These are phyloP conservation scores for Urochloa ruziziensis DNA, from an alignment of 176 grass and related monocot genomes.

Conservation along the genomic window DNA sequence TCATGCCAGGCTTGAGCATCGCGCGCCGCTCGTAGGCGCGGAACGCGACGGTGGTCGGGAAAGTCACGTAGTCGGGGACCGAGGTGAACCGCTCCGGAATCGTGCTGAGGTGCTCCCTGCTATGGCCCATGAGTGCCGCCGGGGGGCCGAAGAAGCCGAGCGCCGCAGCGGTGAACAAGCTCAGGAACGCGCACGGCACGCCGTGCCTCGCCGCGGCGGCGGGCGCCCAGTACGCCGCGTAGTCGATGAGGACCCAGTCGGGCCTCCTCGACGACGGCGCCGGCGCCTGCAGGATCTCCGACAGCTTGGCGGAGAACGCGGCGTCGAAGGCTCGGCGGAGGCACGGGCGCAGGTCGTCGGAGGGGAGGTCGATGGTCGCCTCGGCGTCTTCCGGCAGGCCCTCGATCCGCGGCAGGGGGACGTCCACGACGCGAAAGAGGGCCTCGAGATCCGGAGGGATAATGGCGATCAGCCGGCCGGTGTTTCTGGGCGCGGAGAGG, in stretches of 20 bases:
- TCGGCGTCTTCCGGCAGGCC: slow-evolving; percentile 43
- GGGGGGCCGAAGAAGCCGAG: slow-evolving; percentile 37
- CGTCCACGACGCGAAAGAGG: slow-evolving; percentile 35
- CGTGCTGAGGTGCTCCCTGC: background rate
- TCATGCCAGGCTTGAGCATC: background rate
- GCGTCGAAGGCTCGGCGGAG: slow-evolving; percentile 48
- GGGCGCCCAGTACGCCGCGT: slow-evolving; percentile 49
- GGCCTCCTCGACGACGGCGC: background rate
- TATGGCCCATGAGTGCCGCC: background rate
- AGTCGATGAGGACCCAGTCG: slow-evolving; percentile 69
- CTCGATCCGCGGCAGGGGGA: slow-evolving; percentile 28
- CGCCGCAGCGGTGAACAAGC: slow-evolving; percentile 29
- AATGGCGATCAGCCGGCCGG: background rate
- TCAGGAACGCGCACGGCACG: slow-evolving; percentile 43
- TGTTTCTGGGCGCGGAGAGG: background rate
- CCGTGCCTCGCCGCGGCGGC: slow-evolving; percentile 22
- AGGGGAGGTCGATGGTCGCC: slow-evolving; percentile 52
- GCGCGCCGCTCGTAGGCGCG: slow-evolving; percentile 46
- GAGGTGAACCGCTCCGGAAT: slow-evolving; percentile 30
- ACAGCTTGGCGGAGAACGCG: slow-evolving; percentile 27
- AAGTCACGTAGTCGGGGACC: slow-evolving; percentile 43
- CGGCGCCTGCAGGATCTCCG: slow-evolving; percentile 12
- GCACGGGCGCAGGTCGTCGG: slow-evolving; percentile 44
- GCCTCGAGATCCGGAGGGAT: slow-evolving; percentile 31
- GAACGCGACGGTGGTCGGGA: slow-evolving; percentile 40